phyloP scores from a whole-genome alignment of 306 rosid species.

The Begonia peltatifolia region DNA sequence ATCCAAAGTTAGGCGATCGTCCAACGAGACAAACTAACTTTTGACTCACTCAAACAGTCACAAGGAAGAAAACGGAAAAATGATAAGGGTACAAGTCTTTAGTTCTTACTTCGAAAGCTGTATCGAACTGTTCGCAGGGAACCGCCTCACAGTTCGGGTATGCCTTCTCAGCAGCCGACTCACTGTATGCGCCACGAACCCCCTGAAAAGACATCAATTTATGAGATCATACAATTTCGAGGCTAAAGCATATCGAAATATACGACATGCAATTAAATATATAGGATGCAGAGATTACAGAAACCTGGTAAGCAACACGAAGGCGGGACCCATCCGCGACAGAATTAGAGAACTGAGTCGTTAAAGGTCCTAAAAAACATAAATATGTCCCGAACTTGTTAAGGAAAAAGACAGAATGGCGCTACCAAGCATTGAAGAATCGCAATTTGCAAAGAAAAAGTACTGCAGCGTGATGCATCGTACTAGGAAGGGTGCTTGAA shows the following conservation, averaged over 20 bases:
- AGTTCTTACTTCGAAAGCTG: conserved; percentile 61
- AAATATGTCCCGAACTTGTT: background rate
- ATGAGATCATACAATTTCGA: background rate
- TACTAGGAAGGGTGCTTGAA: conserved; percentile 44
- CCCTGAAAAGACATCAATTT: conserved; percentile 39
- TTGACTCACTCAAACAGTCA: too few relatives aligned
- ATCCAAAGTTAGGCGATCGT: too few relatives aligned
- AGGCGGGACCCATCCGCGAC: conserved; percentile 49
- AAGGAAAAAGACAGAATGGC: background rate
- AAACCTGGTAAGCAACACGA: conserved; percentile 90
- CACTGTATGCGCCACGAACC: conserved; percentile 84
- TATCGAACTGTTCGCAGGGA: conserved; percentile 87
- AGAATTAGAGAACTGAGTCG: conserved; percentile 30
- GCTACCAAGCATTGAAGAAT: background rate
- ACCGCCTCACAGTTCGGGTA: conserved; percentile 93
- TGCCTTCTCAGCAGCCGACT: conserved; percentile 82
- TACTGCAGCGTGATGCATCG: conserved; percentile 1
- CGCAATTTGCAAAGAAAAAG: background rate
- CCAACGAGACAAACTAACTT: too few relatives aligned
- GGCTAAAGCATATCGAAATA: background rate
- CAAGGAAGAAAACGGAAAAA: too few relatives aligned
- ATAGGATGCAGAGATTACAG: background rate
- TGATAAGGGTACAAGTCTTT: too few relatives aligned
- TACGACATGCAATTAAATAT: background rate
- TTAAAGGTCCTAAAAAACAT: conserved; percentile 52